Base-by-base conservation (phyloP, 2,329 filamentous ascomycete species). In the Fusarium neocosmosporiellum region DNA sequence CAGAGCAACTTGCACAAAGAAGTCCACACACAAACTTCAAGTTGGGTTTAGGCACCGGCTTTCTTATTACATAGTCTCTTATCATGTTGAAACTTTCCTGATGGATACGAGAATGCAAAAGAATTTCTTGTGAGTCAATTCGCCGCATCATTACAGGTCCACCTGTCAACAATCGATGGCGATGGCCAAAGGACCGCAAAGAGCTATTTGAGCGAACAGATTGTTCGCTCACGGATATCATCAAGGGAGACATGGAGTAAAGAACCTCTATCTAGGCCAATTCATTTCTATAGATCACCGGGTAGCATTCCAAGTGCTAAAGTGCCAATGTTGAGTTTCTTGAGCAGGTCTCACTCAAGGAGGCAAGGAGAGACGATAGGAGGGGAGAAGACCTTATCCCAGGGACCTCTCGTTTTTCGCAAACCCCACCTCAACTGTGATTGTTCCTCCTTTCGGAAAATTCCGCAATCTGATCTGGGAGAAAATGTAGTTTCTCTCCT, bases 251-350 rank as follows among this genome's bases (percentile, higher is more conserved):
- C n/a, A n/a, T n/a, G n/a, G n/a, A n/a, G n/a, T n/a, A n/a, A n/a
- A n/a, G n/a, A n/a, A n/a, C n/a, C n/a, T n/a, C 2, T 8, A 0
- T 1, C 14, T 46, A 3, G 14, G 0, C 13, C 8, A 10, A 16
- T 16, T 10, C 6, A 18, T 14, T 46, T 5, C 2, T 10, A 10
- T 24, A 3, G 14, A 10, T 46, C 14, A 24, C 4, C 7, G 3
- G 4, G 22, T 46, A 14, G 8, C 13, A 46, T 46, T 10, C 7
- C 3, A 16, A 6, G 8, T 46, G 14, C 22, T 10, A 5, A 43
- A 16, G 2, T 7, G 1, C 13, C 22, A 24, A 46, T 46, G 2
- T 16, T 24, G n/a, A n/a, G n/a, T n/a, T 46, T 37, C 34, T 18
- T 18, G 7, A 18, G 16, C 34, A 46, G 22, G 41, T 24, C 41